Base-by-base conservation (phyloP, 2,329 filamentous ascomycete genomes). In the Fusarium concolor region DNA sequence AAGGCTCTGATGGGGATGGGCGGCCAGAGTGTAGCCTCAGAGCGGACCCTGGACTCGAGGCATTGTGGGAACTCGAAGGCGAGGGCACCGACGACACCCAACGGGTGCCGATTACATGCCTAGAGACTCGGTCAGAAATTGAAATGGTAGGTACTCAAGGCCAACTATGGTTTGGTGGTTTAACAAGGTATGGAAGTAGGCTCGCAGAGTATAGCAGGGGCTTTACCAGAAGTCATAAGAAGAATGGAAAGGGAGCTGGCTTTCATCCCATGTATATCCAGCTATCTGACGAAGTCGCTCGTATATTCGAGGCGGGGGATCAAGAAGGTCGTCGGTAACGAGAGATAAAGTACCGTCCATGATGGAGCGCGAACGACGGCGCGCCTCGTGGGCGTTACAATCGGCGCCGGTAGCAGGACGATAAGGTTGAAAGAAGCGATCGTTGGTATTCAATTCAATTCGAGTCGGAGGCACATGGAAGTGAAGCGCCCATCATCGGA, bases 221-320 rank as follows among this genome's bases (percentile, higher is more conserved):
- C 74, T 80, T 73, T 82, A 89, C 93, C 94, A 98, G 82, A 94
- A 94, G 78, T 96, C 93, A 79, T 97, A 97, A 73, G 90, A 93
- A 50, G 87, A 86, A 75, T 90, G 88, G 56, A 86, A 82, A 12
- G 87, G 87, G 26, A 79, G 78, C 58, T 75, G 77, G 15, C 86
- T 84, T 70, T 92, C 90, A 78, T 94, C 90, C 92, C 92, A 94
- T 9, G 86, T 88, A 76, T 93, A 94, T 53, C 91, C 91, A 44
- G 89, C 85, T 68, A 94, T 85, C 76, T 92, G 90, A 65, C 87
- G 85, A 69, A 94, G 84, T 50, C 92, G 87, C 77, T 94, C 90
- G 72, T 90, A 91, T 53, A 94, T 85, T 73, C 89, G 87, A 69
- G 85, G 83, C 42, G 90, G 90, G 61, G 90, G 89, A 76, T 89